Conservation (phyloP, 1,284 basidiomycete species). For the Microbotryum lychnidis-dioicae region DNA sequence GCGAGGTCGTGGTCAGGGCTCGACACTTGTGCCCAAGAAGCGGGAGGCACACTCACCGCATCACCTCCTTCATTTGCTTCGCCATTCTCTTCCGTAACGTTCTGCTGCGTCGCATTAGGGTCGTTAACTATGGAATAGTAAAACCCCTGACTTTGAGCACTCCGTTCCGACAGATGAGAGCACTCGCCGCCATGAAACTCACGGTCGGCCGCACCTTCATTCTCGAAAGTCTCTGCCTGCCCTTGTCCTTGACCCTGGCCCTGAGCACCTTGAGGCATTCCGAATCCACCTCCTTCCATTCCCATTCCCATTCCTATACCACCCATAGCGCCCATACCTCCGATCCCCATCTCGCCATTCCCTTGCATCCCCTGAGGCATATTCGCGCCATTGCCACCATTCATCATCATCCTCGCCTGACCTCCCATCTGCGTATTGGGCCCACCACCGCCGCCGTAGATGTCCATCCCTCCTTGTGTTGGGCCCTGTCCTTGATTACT, state of each 20-base stretch:
- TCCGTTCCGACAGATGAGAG: background rate
- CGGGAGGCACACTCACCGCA: constrained; percentile 8
- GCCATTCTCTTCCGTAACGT: constrained; percentile 4
- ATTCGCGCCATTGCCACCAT: constrained; percentile 45
- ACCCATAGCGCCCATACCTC: constrained; percentile 34
- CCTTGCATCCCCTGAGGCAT: constrained; percentile 50
- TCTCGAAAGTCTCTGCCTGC: background rate
- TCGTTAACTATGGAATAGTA: background rate
- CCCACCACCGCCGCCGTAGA: constrained; percentile 50
- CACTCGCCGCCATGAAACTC: background rate
- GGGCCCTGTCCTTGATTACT: constrained; percentile 6
- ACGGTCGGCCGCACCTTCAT: background rate
- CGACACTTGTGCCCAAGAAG: no score
- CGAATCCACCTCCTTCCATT: constrained; percentile 32
- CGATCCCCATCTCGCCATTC: constrained; percentile 45
- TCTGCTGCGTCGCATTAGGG: background rate
- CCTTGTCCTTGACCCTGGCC: background rate
- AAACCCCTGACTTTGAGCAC: background rate
- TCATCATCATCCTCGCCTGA: constrained; percentile 44
- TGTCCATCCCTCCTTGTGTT: constrained; percentile 35
- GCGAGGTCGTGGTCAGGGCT: no score
- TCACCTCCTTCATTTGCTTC: constrained; percentile 22
- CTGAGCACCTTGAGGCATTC: constrained; percentile 1
- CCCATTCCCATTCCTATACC: constrained; percentile 39
- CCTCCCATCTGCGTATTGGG: constrained; percentile 39